phyloP scores from a whole-genome alignment of 495 filamentous ascomycete genomes.

The Pyronema omphalodes region DNA sequence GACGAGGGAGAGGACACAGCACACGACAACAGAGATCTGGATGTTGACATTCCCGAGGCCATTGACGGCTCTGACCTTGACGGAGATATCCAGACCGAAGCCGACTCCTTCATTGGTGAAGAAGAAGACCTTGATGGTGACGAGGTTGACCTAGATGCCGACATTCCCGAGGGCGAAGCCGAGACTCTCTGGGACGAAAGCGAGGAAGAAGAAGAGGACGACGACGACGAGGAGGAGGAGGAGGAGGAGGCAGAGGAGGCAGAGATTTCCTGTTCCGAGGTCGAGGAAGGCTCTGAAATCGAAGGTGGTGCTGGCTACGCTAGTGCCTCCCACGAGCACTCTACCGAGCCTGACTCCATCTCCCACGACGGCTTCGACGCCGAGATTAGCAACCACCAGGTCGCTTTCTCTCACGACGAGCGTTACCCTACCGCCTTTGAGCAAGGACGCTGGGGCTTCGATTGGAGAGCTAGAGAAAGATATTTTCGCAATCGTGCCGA shows the following conservation, averaged over 20 bases:
- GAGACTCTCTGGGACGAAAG: conserved; percentile 15
- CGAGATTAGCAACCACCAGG: conserved; percentile 22
- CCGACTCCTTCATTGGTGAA: conserved; percentile 17
- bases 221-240: conserved; percentile 27
- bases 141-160: conserved; percentile 12
- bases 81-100: conserved; percentile 9
- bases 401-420: conserved; percentile 23
- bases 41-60: conserved; percentile 21
- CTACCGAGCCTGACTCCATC: background rate
- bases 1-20: conserved; percentile 21
- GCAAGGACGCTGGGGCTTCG: conserved; percentile 8
- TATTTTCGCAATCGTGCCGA: conserved; percentile 6
- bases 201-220: conserved; percentile 23
- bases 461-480: conserved; percentile 8
- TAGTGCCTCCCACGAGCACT: conserved; percentile 14
- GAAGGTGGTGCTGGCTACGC: conserved; percentile 17
- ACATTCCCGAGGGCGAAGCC: conserved; percentile 16
- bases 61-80: conserved; percentile 5
- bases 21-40: conserved; percentile 16
- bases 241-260: conserved; percentile 26
- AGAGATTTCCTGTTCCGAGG: conserved; percentile 21
- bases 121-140: conserved; percentile 14
- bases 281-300: conserved; percentile 7
- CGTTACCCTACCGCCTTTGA: conserved; percentile 11
- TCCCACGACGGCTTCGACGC: conserved; percentile 10